phyloP scores from a whole-genome alignment of 371 early-diverging fungal genomes.

The Apophysomyces elegans region DNA sequence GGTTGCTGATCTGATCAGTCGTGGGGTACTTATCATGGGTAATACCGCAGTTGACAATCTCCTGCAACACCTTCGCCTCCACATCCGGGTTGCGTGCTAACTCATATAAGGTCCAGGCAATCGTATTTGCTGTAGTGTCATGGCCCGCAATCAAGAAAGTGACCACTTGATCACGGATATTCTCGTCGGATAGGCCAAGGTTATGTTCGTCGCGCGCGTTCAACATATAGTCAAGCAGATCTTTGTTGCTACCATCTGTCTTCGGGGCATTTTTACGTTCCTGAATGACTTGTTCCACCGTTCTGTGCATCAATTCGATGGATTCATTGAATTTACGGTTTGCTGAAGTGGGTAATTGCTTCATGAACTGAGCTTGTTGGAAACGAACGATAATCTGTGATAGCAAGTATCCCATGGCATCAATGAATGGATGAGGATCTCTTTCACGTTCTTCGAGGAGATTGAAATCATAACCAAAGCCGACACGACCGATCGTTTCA shows the following conservation, averaged over 20 bases:
- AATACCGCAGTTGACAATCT: constrained; percentile 40
- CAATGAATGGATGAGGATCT: constrained; percentile 38
- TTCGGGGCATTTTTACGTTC: constrained; percentile 14
- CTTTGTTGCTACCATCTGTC: constrained; percentile 21
- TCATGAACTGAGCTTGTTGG: constrained; percentile 26
- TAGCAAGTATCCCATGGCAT: constrained; percentile 42
- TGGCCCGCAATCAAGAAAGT: constrained; percentile 47
- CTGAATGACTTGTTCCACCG: constrained; percentile 28
- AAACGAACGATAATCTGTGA: constrained; percentile 26
- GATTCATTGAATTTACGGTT: constrained; percentile 19
- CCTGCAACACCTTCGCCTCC: constrained; percentile 35
- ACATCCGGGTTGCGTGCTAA: constrained; percentile 35
- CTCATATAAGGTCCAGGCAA: constrained; percentile 40
- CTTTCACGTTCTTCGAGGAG: constrained; percentile 35
- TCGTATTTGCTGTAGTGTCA: constrained; percentile 44
- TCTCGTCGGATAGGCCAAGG: constrained; percentile 28
- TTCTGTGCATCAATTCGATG: constrained; percentile 27
- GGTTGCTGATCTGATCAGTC: constrained; percentile 25
- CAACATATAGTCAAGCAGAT: constrained; percentile 53
- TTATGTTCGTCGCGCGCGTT: constrained; percentile 31
- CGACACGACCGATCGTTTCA: constrained; percentile 40
- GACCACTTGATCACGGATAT: constrained; percentile 52
- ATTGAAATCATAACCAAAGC: constrained; percentile 47
- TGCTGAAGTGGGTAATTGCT: constrained; percentile 29
- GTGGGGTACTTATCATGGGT: constrained; percentile 25